phyloP scores from a whole-genome alignment of 2,329 filamentous ascomycete species.

The Phialemoniopsis sp. region DNA sequence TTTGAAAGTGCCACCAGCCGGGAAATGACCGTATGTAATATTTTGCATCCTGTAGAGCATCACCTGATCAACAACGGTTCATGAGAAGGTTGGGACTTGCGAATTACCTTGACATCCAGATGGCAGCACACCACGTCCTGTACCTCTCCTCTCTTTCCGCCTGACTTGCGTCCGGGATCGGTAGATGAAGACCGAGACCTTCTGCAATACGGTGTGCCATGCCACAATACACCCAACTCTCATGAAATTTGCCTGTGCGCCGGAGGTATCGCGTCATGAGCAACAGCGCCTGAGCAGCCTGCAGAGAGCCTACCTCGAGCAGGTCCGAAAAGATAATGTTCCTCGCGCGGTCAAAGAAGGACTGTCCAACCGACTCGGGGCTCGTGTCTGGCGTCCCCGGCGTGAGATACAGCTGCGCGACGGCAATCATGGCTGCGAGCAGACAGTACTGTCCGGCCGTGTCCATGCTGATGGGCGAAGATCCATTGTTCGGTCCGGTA shows the following conservation, averaged over 20 bases:
- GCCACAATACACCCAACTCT: conserved; percentile 43
- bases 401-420: not conserved
- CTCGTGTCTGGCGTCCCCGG: not conserved
- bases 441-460: not conserved
- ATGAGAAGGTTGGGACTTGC: no score
- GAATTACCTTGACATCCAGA: not conserved
- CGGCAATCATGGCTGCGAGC: not conserved
- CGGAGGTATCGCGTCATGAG: no score
- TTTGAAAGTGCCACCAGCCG: not conserved
- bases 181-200: conserved; percentile 31
- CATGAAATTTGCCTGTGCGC: no score
- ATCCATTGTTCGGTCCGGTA: not conserved
- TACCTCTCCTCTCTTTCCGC: not conserved
- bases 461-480: not conserved
- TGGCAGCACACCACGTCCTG: not conserved
- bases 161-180: not conserved
- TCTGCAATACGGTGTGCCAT: conserved; percentile 46
- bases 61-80: no score
- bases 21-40: not conserved
- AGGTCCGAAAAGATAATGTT: conserved; percentile 1
- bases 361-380: not conserved
- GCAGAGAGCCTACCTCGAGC: no score
- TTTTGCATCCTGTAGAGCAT: not conserved
- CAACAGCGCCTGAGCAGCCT: no score
- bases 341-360: not conserved